These are phyloP conservation scores for Syncephalastrum sp. DNA, from an alignment of 371 early-diverging fungal species.

Conservation along the genomic window DNA sequence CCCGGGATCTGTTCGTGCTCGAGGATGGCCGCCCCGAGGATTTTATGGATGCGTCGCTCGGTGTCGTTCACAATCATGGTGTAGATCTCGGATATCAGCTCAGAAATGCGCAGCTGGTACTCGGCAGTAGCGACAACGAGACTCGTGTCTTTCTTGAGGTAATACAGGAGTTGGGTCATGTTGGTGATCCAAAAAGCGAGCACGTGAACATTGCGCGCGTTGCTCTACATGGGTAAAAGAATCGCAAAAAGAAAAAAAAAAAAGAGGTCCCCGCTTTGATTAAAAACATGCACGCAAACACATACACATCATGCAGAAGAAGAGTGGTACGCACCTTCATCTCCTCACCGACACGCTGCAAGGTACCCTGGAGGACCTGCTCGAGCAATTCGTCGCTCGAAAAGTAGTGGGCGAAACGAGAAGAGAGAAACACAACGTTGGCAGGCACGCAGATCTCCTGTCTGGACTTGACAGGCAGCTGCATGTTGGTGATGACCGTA, in stretches of 20 bases:
- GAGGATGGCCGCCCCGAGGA: slow-evolving; percentile 68
- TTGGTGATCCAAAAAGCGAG: slow-evolving; percentile 86
- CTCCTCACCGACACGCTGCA: slow-evolving; percentile 56
- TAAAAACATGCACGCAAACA: slow-evolving; percentile 6
- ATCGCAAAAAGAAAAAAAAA: not conserved
- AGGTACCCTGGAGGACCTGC: slow-evolving; percentile 60
- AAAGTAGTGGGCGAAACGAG: slow-evolving; percentile 85
- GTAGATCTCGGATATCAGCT: slow-evolving; percentile 71
- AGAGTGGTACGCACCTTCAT: slow-evolving; percentile 39
- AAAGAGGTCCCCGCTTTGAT: slow-evolving; percentile 1
- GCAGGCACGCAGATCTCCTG: slow-evolving; percentile 75
- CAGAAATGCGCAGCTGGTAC: slow-evolving; percentile 65
- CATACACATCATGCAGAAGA: not conserved
- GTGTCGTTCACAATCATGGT: slow-evolving; percentile 60
- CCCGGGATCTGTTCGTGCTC: slow-evolving; percentile 72
- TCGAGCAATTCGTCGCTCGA: slow-evolving; percentile 71
- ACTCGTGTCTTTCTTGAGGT: slow-evolving; percentile 75
- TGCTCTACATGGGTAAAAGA: slow-evolving; percentile 19
- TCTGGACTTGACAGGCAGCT: slow-evolving; percentile 49
- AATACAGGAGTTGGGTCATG: slow-evolving; percentile 72
- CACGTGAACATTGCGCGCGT: slow-evolving; percentile 38
- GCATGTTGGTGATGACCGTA: slow-evolving; percentile 64
- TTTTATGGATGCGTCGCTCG: slow-evolving; percentile 51
- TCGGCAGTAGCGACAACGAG: slow-evolving; percentile 61
- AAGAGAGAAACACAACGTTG: slow-evolving; percentile 81